These are phyloP conservation scores for Tolypocladium tropicale DNA, from an alignment of 2,329 filamentous ascomycete genomes.

Conservation along the genomic window DNA sequence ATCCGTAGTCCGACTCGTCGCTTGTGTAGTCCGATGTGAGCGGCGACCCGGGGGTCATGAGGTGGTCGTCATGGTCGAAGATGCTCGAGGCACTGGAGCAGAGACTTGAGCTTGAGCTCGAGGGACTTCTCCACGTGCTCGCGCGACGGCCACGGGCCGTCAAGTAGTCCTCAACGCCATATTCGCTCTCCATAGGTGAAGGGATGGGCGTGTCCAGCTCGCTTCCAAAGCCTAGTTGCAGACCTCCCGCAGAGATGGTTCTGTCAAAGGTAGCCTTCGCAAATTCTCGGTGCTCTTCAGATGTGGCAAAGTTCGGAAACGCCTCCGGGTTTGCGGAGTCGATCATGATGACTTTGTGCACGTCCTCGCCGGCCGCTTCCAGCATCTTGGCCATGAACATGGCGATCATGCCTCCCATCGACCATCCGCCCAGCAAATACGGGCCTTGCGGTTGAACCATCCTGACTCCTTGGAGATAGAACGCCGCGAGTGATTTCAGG, in stretches of 20 bases:
- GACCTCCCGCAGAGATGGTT: conserved; percentile 1
- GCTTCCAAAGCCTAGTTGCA: background rate
- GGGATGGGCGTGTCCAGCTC: background rate
- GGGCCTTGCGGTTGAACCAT: conserved; percentile 11
- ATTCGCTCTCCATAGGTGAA: background rate
- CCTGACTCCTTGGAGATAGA: conserved; percentile 10
- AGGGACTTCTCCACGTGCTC: conserved; percentile 3
- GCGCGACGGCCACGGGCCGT: background rate
- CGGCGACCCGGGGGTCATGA: conserved; percentile 2
- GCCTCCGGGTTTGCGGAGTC: conserved; percentile 13
- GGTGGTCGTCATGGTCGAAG: conserved; percentile 5
- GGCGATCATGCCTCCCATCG: conserved; percentile 14
- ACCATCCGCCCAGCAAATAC: conserved; percentile 14
- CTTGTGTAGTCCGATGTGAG: conserved; percentile 5
- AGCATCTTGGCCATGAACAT: conserved; percentile 14
- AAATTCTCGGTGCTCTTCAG: conserved; percentile 7
- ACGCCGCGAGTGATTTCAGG: conserved; percentile 8
- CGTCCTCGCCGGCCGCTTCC: conserved; percentile 6
- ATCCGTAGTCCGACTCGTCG: conserved; percentile 6
- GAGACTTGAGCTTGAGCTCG: background rate
- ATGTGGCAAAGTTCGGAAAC: conserved; percentile 7
- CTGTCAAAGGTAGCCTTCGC: conserved; percentile 8
- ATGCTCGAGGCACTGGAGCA: conserved; percentile 6
- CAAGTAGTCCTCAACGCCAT: conserved; percentile 2
- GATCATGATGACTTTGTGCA: conserved; percentile 14